phyloP scores from a whole-genome alignment of 768 basidiomycete species.

The Holtermannia corniformis region DNA sequence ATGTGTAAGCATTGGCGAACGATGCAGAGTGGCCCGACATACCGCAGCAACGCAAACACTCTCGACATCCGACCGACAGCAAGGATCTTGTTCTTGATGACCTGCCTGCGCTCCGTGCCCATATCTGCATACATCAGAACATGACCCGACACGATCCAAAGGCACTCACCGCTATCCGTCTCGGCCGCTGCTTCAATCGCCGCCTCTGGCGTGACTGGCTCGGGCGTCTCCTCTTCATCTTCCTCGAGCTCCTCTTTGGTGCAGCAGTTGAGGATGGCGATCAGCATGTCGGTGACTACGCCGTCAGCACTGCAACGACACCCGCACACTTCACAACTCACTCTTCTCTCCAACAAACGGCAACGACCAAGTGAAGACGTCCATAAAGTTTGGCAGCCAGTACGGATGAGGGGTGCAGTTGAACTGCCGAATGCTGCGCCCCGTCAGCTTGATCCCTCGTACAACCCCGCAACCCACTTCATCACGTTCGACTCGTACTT shows the following conservation, averaged over 20 bases:
- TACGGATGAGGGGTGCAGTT: constrained; percentile 90
- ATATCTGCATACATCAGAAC: constrained; percentile 33
- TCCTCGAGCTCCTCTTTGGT: constrained; percentile 94
- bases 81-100: constrained; percentile 98
- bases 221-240: constrained; percentile 51
- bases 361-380: constrained; percentile 97
- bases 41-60: constrained; percentile 93
- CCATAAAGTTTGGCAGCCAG: constrained; percentile 99
- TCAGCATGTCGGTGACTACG: constrained; percentile 94
- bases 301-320: constrained; percentile 2
- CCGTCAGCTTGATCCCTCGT: constrained; percentile 6
- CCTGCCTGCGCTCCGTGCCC: constrained; percentile 60
- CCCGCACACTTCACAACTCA: constrained; percentile 40
- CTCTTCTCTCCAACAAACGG: constrained; percentile 99
- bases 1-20: not conserved
- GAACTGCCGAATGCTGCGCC: constrained; percentile 70
- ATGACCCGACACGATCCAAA: constrained; percentile 41
- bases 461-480: constrained; percentile 47
- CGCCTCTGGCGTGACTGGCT: constrained; percentile 29
- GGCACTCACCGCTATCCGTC: constrained; percentile 34
- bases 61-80: constrained; percentile 93
- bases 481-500: constrained; percentile 99
- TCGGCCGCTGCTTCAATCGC: constrained; percentile 33
- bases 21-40: constrained; percentile 29
- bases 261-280: constrained; percentile 90